phyloP scores from a whole-genome alignment of 2,329 filamentous ascomycete genomes.

The Bipolaris bicolor region DNA sequence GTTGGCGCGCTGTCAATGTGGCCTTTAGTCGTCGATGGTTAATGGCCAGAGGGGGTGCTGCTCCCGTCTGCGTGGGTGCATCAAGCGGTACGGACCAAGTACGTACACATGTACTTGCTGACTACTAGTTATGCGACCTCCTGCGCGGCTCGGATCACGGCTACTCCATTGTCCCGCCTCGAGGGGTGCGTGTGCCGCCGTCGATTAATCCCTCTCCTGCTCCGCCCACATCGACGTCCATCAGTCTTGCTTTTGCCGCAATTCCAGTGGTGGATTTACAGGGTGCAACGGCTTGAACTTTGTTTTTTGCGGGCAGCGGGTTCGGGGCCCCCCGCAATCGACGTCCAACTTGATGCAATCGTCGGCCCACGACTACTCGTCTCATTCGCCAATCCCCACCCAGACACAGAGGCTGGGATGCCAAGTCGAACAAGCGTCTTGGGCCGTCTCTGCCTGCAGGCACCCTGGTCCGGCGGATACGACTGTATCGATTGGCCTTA shows the following conservation, averaged over 20 bases:
- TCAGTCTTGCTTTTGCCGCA: not conserved
- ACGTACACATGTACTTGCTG: too few species aligned
- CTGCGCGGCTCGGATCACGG: not conserved
- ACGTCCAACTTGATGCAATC: not conserved
- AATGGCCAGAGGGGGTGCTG: slow-evolving; percentile 2
- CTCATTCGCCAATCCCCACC: not conserved
- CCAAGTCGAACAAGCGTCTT: not conserved
- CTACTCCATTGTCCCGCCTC: too few species aligned
- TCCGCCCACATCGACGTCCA: too few species aligned
- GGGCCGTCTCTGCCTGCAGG: slow-evolving; percentile 4
- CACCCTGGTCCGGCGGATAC: not conserved
- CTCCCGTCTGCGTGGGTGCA: slow-evolving; percentile 1
- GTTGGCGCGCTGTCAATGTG: slow-evolving; percentile 11
- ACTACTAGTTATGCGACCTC: not conserved
- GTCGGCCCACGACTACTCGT: not conserved
- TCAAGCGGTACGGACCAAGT: slow-evolving; percentile 2
- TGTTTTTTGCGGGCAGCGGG: not conserved
- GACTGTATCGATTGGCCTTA: slow-evolving; percentile 1
- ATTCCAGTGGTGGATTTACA: not conserved
- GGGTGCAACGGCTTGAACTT: not conserved
- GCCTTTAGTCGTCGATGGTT: not conserved
- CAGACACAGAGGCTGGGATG: not conserved
- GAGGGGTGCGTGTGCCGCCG: not conserved
- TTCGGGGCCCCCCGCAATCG: not conserved
- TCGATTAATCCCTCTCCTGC: not conserved